Evolutionary conservation across 192 early-diverging fungal species (phyloP).

Genomic region (Linnemannia zychae): DNA sequence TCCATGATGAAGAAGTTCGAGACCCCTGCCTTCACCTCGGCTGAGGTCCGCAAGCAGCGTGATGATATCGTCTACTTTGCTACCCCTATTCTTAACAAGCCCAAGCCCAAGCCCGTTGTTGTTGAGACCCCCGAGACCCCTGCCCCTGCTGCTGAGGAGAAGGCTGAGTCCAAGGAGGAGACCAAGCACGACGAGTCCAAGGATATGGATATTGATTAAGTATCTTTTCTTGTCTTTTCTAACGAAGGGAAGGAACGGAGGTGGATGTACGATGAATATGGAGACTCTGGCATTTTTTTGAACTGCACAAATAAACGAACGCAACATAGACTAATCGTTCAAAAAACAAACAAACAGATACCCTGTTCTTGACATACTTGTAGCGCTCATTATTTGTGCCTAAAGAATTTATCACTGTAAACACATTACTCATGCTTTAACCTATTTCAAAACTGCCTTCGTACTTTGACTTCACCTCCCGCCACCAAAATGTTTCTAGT

Average conservation of each 20-base stretch:
- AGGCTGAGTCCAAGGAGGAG: constrained; percentile 34
- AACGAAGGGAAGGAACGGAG: too few relatives aligned
- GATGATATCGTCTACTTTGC: constrained; percentile 79
- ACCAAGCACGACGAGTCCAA: constrained; percentile 55
- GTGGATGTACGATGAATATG: neutral
- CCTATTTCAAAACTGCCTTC: too few relatives aligned
- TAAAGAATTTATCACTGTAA: too few relatives aligned
- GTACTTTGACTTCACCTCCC: too few relatives aligned
- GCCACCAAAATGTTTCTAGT: too few relatives aligned
- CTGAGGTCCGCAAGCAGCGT: constrained; percentile 82
- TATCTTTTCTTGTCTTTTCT: neutral
- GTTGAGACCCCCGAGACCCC: constrained; percentile 64
- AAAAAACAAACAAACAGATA: too few relatives aligned
- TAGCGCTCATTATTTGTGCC: too few relatives aligned
- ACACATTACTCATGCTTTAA: too few relatives aligned
- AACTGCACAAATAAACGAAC: neutral
- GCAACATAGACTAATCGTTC: neutral
- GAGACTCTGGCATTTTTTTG: neutral
- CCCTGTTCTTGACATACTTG: too few relatives aligned
- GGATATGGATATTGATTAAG: constrained; percentile 55
- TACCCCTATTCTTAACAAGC: constrained; percentile 86
- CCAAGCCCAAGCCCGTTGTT: constrained; percentile 87
- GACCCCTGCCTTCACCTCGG: constrained; percentile 75
- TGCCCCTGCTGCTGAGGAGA: constrained; percentile 24
- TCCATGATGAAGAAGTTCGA: constrained; percentile 82